Base-by-base conservation (phyloP, 129 eudicot species). In the Deinandra increscens region DNA sequence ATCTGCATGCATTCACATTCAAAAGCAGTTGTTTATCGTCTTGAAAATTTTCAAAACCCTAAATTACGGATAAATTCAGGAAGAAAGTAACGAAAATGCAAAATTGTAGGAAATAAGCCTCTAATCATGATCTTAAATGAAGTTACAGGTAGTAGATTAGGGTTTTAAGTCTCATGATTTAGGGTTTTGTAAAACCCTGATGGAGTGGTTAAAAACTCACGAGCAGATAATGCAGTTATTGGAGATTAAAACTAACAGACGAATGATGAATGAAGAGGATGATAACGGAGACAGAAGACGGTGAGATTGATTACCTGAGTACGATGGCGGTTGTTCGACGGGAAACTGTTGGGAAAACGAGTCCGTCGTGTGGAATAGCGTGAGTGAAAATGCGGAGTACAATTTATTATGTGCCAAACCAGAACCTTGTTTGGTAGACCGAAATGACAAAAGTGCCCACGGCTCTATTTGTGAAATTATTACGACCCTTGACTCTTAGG, bases 1-100 rank as follows among this genome's bases (percentile, higher is more conserved):
- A 83, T 88, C 68, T 69, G 75, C 71, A 76, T 69, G 56, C 65
- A 69, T 7, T 23, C 23, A 68, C 65, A 69, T 7, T 23, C 23
- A 68, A 50, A 20, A 1, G 10, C 54, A 61, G 33, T 5, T 18
- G 41, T 10, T 29, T 29, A 36, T 22, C 3, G 19, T 6, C 36
- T 18, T 51, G 3, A 18, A 49, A 12, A 18, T 26, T 67, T 50
- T 51, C 44, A 17, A 15, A 61, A 67, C 72, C 72, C 42, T 67
- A 67, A 68, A 68, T 31, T 39, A 49, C 29, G 15, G 60, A 68
- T 48, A 48, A 48, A 49, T 68, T 68, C 9, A 60, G 44, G 51
- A 38, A 53, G 53, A 0, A 51, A 53, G 51, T 23, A 55, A 70
- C 66, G 56, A 55, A 55, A 39, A 70, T 10, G 18, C 4, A 55